Conservation (phyloP, 139 green algal species). For the Micractinium sp. region DNA sequence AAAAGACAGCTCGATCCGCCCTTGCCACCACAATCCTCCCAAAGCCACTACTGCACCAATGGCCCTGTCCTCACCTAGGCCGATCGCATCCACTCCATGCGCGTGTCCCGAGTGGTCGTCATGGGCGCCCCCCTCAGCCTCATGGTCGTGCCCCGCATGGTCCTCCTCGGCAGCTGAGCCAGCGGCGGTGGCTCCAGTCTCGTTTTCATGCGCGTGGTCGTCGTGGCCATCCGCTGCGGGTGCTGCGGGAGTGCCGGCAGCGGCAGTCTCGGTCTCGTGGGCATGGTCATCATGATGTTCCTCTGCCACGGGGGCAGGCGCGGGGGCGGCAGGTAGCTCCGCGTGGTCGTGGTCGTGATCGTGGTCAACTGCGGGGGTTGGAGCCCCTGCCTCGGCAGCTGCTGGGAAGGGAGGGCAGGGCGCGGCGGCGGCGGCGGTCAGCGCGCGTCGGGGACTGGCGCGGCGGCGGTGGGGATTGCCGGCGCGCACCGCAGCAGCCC, state of each 20-base stretch:
- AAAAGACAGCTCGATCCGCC: too few species aligned
- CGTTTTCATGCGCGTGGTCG: neutral
- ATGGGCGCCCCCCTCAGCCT: neutral
- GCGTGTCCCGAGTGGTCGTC: neutral
- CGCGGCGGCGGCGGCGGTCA: neutral
- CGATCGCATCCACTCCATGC: neutral
- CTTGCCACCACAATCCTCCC: too few species aligned
- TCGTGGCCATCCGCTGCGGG: neutral
- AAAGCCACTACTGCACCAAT: too few species aligned
- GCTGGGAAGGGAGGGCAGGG: neutral
- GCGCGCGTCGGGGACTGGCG: neutral
- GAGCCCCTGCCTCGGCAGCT: neutral
- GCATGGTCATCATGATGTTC: neutral
- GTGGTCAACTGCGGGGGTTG: neutral
- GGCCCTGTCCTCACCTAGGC: neutral
- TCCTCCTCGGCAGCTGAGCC: neutral
- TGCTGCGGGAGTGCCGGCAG: neutral
- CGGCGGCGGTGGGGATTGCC: too few species aligned
- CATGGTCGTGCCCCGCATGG: neutral
- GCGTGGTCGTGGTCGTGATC: constrained; percentile 7
- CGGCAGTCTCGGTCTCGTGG: neutral
- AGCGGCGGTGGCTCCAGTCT: neutral
- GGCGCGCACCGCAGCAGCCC: too few species aligned
- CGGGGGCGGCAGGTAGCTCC: neutral
- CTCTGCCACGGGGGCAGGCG: neutral